These are phyloP conservation scores for Sugiyamaella marilandica DNA, from an alignment of 805 yeast genomes.

Conservation along the genomic window DNA sequence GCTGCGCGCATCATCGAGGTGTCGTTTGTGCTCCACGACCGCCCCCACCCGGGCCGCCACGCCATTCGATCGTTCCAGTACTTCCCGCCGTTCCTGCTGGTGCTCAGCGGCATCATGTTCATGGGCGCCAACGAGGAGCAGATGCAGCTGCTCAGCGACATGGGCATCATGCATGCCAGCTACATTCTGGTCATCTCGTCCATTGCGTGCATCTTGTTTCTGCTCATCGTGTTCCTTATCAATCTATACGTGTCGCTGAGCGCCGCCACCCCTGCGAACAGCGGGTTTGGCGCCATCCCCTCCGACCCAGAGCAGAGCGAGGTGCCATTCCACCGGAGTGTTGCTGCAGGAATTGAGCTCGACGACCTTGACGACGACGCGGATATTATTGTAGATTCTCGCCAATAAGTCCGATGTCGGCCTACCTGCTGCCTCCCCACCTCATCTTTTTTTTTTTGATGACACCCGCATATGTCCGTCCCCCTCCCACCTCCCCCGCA, in stretches of 20 bases:
- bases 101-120: constrained; percentile 73
- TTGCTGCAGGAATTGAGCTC: constrained; percentile 23
- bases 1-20: constrained; percentile 72
- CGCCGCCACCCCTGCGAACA: background rate
- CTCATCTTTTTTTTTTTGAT: too few species aligned
- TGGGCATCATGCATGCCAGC: constrained; percentile 81
- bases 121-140: constrained; percentile 96
- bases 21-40: constrained; percentile 65
- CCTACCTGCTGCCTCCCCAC: background rate
- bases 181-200: constrained; percentile 68
- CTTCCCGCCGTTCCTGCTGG: constrained; percentile 74
- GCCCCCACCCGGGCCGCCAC: constrained; percentile 18
- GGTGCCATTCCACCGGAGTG: background rate
- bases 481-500: background rate
- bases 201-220: constrained; percentile 65
- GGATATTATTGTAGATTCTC: constrained; percentile 20
- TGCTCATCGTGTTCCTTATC: constrained; percentile 61
- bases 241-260: constrained; percentile 49
- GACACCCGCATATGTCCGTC: background rate
- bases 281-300: constrained; percentile 7
- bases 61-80: constrained; percentile 70
- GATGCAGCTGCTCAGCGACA: constrained; percentile 57
- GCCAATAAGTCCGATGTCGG: constrained; percentile 20
- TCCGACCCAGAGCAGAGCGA: background rate
- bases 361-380: constrained; percentile 22